phyloP scores from a whole-genome alignment of 2,329 filamentous ascomycete genomes.

The Cordyceps pruinosa region DNA sequence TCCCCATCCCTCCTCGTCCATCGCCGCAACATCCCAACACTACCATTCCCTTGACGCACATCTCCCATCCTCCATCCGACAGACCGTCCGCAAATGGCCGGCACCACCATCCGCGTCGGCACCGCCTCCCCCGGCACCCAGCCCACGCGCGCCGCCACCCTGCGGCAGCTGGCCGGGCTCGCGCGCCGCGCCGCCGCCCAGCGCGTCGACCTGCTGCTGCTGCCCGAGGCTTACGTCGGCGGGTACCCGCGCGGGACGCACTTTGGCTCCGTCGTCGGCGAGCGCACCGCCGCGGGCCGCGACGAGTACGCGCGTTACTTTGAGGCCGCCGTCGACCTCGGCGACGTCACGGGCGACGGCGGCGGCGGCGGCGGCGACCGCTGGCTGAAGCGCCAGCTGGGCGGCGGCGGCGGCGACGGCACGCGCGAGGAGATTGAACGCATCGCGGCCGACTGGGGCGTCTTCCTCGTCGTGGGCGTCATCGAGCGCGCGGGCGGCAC shows the following conservation, averaged over 20 bases:
- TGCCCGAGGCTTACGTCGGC: slow-evolving; percentile 87
- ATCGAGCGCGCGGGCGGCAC: slow-evolving; percentile 78
- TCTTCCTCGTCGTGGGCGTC: slow-evolving; percentile 74
- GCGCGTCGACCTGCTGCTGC: slow-evolving; percentile 64
- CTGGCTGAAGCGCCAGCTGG: slow-evolving; percentile 60
- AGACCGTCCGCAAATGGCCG: neutral
- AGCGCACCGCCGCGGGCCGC: slow-evolving; percentile 59
- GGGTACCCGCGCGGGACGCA: slow-evolving; percentile 78
- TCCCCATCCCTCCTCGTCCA: neutral
- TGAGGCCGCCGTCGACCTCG: slow-evolving; percentile 70
- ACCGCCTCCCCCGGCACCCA: slow-evolving; percentile 50
- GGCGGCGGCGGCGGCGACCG: slow-evolving; percentile 61
- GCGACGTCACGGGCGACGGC: slow-evolving; percentile 58
- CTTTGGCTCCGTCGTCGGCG: slow-evolving; percentile 71
- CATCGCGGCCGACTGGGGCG: slow-evolving; percentile 67
- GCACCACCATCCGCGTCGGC: slow-evolving; percentile 41
- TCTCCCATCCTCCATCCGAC: neutral
- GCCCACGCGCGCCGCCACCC: slow-evolving; percentile 49
- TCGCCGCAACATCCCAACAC: neutral
- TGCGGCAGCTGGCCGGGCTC: slow-evolving; percentile 57
- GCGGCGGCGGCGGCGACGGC: slow-evolving; percentile 36
- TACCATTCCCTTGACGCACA: neutral
- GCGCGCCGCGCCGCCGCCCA: slow-evolving; percentile 54
- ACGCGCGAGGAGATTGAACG: slow-evolving; percentile 73
- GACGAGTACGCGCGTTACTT: slow-evolving; percentile 82